A percentile compares a stretch with the other conserved stretches of the same genome.
Conservation (phyloP, 495 filamentous ascomycete species). For the Penicillium flavigenum region DNA sequence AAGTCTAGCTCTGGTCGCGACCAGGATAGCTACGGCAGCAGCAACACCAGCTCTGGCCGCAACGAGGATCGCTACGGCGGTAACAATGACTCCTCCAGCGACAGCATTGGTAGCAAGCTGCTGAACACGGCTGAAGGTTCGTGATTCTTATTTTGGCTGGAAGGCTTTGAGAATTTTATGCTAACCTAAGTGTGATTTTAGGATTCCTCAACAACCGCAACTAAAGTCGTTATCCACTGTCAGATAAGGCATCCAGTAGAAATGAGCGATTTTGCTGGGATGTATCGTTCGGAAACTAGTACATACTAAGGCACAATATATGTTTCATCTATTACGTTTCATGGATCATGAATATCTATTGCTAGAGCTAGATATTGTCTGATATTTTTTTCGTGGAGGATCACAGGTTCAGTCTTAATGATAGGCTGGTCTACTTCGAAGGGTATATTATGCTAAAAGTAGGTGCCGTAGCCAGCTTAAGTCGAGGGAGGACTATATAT, state of each 20-base stretch:
- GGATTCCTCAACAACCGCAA: neutral
- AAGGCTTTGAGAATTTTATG: neutral
- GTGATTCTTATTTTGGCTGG: neutral
- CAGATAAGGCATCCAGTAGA: neutral
- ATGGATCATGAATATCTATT: neutral
- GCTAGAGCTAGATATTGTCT: too few species aligned
- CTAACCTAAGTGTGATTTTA: neutral
- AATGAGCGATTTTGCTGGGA: neutral
- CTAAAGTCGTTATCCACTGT: neutral
- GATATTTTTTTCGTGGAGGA: too few species aligned
- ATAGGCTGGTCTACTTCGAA: too few species aligned
- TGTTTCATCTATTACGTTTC: neutral
- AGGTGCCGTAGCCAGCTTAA: too few species aligned
- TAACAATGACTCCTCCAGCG: neutral
- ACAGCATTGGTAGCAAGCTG: constrained; percentile 11
- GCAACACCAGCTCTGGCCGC: neutral
- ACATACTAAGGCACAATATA: neutral
- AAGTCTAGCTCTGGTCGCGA: too few species aligned
- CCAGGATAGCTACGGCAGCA: too few species aligned
- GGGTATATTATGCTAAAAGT: too few species aligned
- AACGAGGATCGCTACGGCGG: neutral
- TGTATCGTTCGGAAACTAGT: neutral
- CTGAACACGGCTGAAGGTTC: constrained; percentile 3
- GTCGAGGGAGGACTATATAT: too few species aligned
- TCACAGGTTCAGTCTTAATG: too few species aligned